Evolutionary conservation across 805 yeast species (phyloP), one percentile per base, ranked within the genome.

Genomic region (Millerago galiae): DNA sequence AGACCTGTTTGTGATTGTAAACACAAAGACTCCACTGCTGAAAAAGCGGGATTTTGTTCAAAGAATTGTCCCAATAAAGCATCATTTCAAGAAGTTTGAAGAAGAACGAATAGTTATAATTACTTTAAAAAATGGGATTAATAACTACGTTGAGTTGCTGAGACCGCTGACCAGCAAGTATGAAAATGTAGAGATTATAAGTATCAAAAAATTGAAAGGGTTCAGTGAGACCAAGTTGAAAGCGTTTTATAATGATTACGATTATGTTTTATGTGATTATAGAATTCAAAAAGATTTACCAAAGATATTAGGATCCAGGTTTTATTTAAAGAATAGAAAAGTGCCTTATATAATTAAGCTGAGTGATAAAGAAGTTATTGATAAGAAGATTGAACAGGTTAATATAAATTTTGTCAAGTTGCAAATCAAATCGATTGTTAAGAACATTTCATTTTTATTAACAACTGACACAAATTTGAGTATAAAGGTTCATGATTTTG

Each of bases 241-340:
- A 38, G 74, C 71, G 37, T 51, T 80, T 1, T 77, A 65, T 51
- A 71, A 74, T 44, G 85, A 81, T 32, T 79, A 72, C 55, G 95
- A 86, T 53, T 52, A 81, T 24, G 68, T 87, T 2, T 65, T 86
- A 9, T 79, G 82, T 5, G 95, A 87, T 59, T 75, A 79, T 40
- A 66, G 93, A 47, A 71, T 85, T 2, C 79, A 78, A 52, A 76
- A 75, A 47, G 61, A 79, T 17, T 60, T 85, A 25, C 84, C 85
- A 0, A 63, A 64, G 2, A 59, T 82, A 0, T 60, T 86, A 29
- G 84, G 85, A 1, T 67, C 71, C 6, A 72, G 67, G 42, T 83
- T 84, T 54, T 83, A 77, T 61, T 72, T 71, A 42, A 79, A 76
- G 44, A 77, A 77, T 47, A 81, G 77, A 51, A 81, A 78, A 51